A percentile compares a stretch with the other conserved stretches of the same genome.
These are phyloP conservation scores for Fusarium oxysporum DNA, from an alignment of 2,329 filamentous ascomycete species.

Conservation along the genomic window DNA sequence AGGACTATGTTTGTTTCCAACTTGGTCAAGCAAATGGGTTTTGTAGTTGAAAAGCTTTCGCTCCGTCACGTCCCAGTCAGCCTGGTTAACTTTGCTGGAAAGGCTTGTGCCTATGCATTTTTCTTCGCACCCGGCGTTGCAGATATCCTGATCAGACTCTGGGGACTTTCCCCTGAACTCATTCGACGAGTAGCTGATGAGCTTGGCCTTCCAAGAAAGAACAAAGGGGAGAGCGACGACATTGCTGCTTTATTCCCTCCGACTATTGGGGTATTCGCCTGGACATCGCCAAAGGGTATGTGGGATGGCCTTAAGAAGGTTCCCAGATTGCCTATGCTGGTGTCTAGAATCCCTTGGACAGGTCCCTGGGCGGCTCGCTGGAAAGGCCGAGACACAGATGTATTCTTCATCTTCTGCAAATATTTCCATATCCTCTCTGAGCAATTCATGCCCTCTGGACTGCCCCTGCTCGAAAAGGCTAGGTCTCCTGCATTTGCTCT, in stretches of 20 bases:
- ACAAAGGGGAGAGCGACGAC: conserved; percentile 69
- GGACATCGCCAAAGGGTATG: conserved; percentile 63
- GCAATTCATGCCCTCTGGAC: conserved; percentile 72
- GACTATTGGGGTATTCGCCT: conserved; percentile 67
- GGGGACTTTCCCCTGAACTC: conserved; percentile 76
- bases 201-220: conserved; percentile 71
- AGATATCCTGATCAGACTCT: conserved; percentile 84
- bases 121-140: conserved; percentile 91
- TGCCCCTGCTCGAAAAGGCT: conserved; percentile 66
- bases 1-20: conserved; percentile 88
- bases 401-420: conserved; percentile 93
- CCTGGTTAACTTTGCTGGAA: conserved; percentile 87
- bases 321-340: conserved; percentile 72
- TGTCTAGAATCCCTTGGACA: conserved; percentile 83
- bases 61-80: conserved; percentile 74
- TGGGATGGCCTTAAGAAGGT: conserved; percentile 72
- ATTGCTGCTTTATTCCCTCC: conserved; percentile 78
- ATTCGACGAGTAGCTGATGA: conserved; percentile 79
- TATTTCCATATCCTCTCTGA: conserved; percentile 84
- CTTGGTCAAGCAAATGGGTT: conserved; percentile 82
- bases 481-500: conserved; percentile 82
- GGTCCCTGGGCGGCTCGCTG: conserved; percentile 87
- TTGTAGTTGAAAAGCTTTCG: conserved; percentile 91
- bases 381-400: conserved; percentile 87
- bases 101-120: conserved; percentile 91